Evolutionary conservation across 306 rosid species (phyloP).

Genomic region (Parietaria judaica): DNA sequence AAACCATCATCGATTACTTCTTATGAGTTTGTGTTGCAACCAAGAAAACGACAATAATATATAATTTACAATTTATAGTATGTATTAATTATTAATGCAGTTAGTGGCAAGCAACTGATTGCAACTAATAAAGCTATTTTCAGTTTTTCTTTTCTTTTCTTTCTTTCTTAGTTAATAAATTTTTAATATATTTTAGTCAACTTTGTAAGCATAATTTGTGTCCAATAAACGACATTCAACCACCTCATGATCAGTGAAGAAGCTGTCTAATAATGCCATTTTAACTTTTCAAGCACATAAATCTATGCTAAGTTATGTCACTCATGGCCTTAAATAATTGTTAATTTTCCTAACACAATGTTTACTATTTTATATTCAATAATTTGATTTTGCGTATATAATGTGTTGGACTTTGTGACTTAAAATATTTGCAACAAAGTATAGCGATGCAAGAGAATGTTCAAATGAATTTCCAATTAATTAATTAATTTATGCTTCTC

Average conservation of each 20-base stretch:
- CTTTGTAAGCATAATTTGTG: not conserved
- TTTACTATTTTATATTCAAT: not conserved
- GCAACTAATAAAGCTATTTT: conserved; percentile 4
- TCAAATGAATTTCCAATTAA: conserved; percentile 6
- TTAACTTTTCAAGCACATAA: not conserved
- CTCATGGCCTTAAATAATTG: conserved; percentile 1
- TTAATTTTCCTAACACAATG: not conserved
- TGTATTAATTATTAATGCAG: not conserved
- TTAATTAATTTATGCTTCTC: conserved; percentile 3
- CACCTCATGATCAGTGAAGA: not conserved
- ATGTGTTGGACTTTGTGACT: not conserved
- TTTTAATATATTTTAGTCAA: too few species aligned
- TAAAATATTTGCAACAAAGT: conserved; percentile 2
- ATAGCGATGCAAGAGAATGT: not conserved
- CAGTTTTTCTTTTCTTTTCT: not conserved
- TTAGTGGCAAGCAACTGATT: conserved; percentile 12
- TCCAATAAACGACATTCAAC: not conserved
- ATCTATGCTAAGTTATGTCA: conserved; percentile 10
- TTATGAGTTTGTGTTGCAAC: conserved; percentile 8
- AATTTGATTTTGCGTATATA: conserved; percentile 1
- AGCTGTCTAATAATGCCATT: conserved; percentile 12
- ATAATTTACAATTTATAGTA: not conserved
- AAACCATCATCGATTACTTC: not conserved
- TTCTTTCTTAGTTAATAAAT: not conserved
- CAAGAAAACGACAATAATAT: conserved; percentile 4